phyloP scores from a whole-genome alignment of 208 protist species.

The Trypanosoma rangeli region DNA sequence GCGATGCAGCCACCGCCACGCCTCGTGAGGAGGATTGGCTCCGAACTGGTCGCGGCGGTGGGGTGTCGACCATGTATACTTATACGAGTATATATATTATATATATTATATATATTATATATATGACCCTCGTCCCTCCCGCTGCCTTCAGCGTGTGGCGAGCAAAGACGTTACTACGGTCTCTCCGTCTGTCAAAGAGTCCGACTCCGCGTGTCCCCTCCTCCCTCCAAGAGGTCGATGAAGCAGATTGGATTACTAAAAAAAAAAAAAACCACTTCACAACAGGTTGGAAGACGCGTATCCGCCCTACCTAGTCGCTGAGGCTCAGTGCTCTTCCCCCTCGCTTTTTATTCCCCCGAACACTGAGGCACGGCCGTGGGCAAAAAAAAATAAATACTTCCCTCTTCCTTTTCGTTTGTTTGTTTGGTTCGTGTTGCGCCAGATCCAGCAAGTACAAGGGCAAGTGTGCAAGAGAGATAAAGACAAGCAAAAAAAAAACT shows the following conservation, averaged over 20 bases:
- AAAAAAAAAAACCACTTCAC: not conserved
- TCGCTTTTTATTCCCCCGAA: not conserved
- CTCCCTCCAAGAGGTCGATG: not conserved
- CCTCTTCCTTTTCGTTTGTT: not conserved
- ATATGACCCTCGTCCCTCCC: not conserved
- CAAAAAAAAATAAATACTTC: not conserved
- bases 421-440: not conserved
- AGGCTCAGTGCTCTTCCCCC: not conserved
- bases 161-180: not conserved
- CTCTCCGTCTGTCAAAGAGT: not conserved
- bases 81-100: not conserved
- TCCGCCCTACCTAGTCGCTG: not conserved
- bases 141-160: not conserved
- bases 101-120: not conserved
- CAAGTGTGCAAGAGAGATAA: conserved; percentile 19
- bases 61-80: conserved; percentile 20
- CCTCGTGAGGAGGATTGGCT: conserved; percentile 27
- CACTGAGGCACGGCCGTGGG: not conserved
- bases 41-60: conserved; percentile 14
- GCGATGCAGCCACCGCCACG: conserved; percentile 60
- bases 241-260: not conserved
- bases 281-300: not conserved
- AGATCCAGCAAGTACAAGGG: conserved; percentile 17
- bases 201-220: not conserved
- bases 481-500: not conserved